Evolutionary conservation across 805 yeast genomes (phyloP).

Genomic region (Tanozyma kutaoensis): DNA sequence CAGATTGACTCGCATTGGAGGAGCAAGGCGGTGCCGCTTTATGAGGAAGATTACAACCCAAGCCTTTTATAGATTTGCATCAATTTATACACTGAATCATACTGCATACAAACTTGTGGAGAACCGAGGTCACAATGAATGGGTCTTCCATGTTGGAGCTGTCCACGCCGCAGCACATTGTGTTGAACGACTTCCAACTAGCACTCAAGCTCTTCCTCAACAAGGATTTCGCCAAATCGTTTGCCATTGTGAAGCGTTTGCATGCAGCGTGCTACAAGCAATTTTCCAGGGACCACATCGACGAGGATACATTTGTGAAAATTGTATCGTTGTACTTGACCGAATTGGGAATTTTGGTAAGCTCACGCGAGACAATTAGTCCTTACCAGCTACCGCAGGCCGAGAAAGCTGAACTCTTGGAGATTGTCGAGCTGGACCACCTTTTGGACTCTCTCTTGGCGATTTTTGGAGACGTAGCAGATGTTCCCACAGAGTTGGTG

Average conservation of each 20-base stretch:
- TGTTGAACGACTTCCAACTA: conserved; percentile 15
- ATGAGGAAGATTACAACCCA: conserved; percentile 8
- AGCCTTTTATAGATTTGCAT: too few relatives aligned
- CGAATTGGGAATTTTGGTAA: conserved; percentile 15
- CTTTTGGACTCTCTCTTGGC: conserved; percentile 7
- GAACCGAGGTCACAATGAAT: too few relatives aligned
- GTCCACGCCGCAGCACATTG: too few relatives aligned
- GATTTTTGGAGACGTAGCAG: conserved; percentile 9
- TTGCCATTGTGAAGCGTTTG: conserved; percentile 10
- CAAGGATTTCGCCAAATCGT: conserved; percentile 21
- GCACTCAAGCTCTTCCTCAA: conserved; percentile 26
- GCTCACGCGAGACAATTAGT: conserved; percentile 1
- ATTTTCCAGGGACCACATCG: conserved; percentile 10
- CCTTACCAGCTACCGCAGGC: conserved; percentile 2
- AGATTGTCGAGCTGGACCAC: conserved; percentile 6
- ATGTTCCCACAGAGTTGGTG: conserved; percentile 19
- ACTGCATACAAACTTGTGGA: too few relatives aligned
- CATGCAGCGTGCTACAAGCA: conserved; percentile 10
- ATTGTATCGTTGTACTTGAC: conserved; percentile 22
- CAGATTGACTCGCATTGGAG: conserved; percentile 1
- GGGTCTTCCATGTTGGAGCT: too few relatives aligned
- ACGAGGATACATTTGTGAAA: conserved; percentile 17
- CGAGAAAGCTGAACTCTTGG: conserved; percentile 4
- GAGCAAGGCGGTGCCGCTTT: conserved; percentile 4
- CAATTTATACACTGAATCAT: too few relatives aligned